Base-by-base conservation (phyloP, 164 flowering plant genomes). In the Annona squamosa region DNA sequence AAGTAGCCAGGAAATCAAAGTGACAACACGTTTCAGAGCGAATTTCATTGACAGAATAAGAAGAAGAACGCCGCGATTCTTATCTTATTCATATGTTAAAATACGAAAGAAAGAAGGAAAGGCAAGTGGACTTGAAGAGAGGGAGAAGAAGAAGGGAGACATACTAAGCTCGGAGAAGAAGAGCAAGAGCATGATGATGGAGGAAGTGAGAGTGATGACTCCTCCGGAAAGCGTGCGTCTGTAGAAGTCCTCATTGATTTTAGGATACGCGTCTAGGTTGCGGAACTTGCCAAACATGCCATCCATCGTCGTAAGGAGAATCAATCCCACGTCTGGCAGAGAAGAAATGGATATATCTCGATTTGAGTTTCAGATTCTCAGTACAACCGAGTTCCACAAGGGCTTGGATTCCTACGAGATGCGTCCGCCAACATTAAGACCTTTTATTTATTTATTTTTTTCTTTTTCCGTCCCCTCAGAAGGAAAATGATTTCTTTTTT, bases 201-300 rank as follows among this genome's bases (percentile, higher is more conserved):
- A 78, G 71, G 95, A 86, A 66, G 80, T 75, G 68, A 90, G 65
- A 57, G 95, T 90, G 78, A 90, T 89, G 41, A 90, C 74, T 65
- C 95, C 95, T 37, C 92, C 92, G 73, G 92, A 84, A 78, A 89
- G 83, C 4, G 92, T 85, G 46, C 92, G 86, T 73, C 84, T 87
- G 80, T 82, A 89, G 85, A 88, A 90, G 77, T 90, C 92, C 65
- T 88, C 88, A 70, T 87, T 88, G 78, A 88, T 79, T 79, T 90
- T 90, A 1, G 92, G 95, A 77, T 89, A 90, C 0, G 90, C 92
- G 56, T 90, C 92, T 46, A 90, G 65, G 69, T 77, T 87, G 73
- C 82, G 67, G 5, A 90, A 77, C 80, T 84, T 90, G 70, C 77
- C 77, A 9, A 79, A 41, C n/a, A 44, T 16, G 4, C 17, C 46